These are phyloP conservation scores for Russula virescens DNA, from an alignment of 768 basidiomycete genomes.

Conservation along the genomic window DNA sequence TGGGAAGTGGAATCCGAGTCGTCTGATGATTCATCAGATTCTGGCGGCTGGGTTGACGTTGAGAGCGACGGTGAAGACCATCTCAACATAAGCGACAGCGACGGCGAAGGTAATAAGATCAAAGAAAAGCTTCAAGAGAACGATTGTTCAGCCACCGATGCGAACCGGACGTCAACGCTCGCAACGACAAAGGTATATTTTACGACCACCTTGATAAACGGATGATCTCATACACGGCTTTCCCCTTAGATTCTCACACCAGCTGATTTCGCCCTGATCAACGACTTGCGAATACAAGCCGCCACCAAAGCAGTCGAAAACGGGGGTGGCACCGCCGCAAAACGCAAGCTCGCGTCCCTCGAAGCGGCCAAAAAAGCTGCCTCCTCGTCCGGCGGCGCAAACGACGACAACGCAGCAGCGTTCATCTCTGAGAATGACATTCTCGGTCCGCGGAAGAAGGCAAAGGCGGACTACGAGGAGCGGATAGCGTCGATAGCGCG, in stretches of 20 bases:
- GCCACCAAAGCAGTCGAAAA: slow-evolving; percentile 63
- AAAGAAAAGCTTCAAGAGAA: slow-evolving; percentile 25
- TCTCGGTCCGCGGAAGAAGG: slow-evolving; percentile 88
- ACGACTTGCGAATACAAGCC: slow-evolving; percentile 80
- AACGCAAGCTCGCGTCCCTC: slow-evolving; percentile 81
- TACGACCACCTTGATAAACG: not conserved
- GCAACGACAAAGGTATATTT: slow-evolving; percentile 70
- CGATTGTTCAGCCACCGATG: slow-evolving; percentile 25
- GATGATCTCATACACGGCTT: slow-evolving; percentile 1
- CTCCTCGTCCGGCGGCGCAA: slow-evolving; percentile 35
- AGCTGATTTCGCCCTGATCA: slow-evolving; percentile 88
- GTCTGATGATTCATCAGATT: slow-evolving; percentile 47
- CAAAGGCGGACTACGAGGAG: slow-evolving; percentile 89
- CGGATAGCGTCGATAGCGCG: slow-evolving; percentile 88
- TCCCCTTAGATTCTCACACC: slow-evolving; percentile 82
- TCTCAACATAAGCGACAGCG: slow-evolving; percentile 81
- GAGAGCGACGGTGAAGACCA: slow-evolving; percentile 59
- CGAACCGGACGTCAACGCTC: slow-evolving; percentile 52
- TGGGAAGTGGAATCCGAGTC: slow-evolving; percentile 84
- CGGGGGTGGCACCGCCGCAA: slow-evolving; percentile 68
- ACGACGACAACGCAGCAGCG: slow-evolving; percentile 40
- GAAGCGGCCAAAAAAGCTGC: slow-evolving; percentile 60
- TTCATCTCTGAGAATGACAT: slow-evolving; percentile 92
- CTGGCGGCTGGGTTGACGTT: slow-evolving; percentile 78
- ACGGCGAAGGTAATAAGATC: slow-evolving; percentile 50